These are phyloP conservation scores for Saccharomycopsis hybrid DNA, from an alignment of 1,139 yeast species.

Conservation along the genomic window DNA sequence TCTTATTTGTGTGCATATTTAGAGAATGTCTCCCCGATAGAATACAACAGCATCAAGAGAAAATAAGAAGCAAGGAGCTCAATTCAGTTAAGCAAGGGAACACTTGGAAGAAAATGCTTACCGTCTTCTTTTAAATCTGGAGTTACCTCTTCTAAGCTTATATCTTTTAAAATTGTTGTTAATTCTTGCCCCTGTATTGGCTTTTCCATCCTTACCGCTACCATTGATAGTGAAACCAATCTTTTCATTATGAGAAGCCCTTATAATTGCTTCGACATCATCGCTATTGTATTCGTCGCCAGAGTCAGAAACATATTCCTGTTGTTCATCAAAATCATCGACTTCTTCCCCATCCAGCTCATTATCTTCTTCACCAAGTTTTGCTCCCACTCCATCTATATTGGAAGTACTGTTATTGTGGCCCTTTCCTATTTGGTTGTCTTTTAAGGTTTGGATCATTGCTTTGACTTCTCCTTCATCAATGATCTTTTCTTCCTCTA, in stretches of 20 bases:
- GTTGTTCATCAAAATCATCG: no score
- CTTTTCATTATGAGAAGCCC: no score
- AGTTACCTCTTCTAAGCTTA: constrained; percentile 6
- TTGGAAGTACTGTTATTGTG: neutral
- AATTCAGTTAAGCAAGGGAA: no score
- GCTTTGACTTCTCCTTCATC: constrained; percentile 10
- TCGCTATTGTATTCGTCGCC: neutral
- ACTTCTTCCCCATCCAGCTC: neutral
- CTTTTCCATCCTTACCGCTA: no score
- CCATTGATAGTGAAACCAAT: no score
- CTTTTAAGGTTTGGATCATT: constrained; percentile 5
- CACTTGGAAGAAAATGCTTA: no score
- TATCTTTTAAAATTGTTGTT: constrained; percentile 12
- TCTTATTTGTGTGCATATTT: no score
- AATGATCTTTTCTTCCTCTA: constrained; percentile 9
- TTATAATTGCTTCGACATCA: neutral
- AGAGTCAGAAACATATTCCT: neutral
- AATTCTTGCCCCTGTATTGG: neutral
- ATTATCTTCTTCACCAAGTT: no score
- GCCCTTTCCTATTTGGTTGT: constrained; percentile 4
- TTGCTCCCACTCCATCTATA: no score
- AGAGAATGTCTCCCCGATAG: no score
- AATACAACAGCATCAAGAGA: no score
- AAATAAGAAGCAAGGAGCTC: no score
- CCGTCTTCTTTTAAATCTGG: neutral